Conservation (phyloP, 257 asterid genomes). For the Solanum bukasovii region DNA sequence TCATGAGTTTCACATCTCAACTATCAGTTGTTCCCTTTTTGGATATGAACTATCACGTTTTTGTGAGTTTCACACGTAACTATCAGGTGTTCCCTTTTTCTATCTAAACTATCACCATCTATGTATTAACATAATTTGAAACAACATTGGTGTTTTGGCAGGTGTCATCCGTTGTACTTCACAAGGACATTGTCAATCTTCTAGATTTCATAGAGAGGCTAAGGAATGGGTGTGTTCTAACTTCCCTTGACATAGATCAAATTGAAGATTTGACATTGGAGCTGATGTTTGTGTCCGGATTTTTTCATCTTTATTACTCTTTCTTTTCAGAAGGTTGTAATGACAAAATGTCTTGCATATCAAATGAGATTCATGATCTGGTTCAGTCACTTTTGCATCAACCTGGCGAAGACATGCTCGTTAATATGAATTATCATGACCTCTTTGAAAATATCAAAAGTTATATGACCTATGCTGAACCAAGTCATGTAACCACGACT, state of each 20-base stretch:
- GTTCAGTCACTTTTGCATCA: neutral
- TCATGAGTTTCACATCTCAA: neutral
- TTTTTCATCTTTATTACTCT: neutral
- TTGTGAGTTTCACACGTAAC: neutral
- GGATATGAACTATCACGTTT: neutral
- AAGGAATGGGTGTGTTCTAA: neutral
- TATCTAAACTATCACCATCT: neutral
- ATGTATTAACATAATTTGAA: neutral
- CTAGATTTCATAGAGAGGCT: neutral
- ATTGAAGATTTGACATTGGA: neutral
- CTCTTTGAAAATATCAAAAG: neutral
- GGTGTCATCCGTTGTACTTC: neutral
- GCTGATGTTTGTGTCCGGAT: neutral
- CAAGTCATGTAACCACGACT: neutral
- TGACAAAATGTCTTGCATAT: neutral
- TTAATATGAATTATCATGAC: neutral
- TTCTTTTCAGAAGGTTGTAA: neutral
- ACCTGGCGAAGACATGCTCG: neutral
- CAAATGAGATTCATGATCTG: neutral
- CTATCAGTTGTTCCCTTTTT: neutral
- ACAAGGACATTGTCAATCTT: neutral
- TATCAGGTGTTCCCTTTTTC: neutral
- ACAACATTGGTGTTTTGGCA: neutral
- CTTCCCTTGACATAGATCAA: neutral
- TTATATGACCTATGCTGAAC: neutral